Conservation (phyloP, 176 grass and related monocot species). For the Musa acuminata region DNA sequence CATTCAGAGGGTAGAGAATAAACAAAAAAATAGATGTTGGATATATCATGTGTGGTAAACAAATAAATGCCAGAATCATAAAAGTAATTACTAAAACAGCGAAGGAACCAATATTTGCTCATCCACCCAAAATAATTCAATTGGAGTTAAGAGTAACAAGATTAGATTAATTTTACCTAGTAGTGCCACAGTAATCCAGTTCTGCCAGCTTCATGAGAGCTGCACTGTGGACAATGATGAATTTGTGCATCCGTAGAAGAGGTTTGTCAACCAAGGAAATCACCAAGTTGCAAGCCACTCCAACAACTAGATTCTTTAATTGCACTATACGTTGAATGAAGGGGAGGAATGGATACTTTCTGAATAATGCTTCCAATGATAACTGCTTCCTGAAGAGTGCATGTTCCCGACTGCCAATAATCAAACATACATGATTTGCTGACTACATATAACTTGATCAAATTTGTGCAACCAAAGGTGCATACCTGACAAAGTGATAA, state of each 20-base stretch:
- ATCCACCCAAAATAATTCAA: not conserved
- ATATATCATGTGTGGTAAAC: not conserved
- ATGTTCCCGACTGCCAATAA: slow-evolving; percentile 51
- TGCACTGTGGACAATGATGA: slow-evolving; percentile 38
- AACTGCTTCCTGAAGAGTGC: slow-evolving; percentile 81
- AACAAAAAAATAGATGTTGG: not conserved
- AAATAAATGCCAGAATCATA: not conserved
- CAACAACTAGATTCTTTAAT: not conserved
- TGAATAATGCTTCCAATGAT: slow-evolving; percentile 88
- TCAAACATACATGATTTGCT: not conserved
- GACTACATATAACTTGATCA: not conserved
- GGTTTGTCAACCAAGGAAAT: not conserved
- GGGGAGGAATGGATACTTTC: slow-evolving; percentile 78
- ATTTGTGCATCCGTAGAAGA: not conserved
- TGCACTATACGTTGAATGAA: slow-evolving; percentile 63
- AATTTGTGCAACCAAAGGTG: not conserved
- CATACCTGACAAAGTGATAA: slow-evolving; percentile 84
- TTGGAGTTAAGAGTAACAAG: not conserved
- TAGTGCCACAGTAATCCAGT: slow-evolving; percentile 91
- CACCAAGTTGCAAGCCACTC: not conserved
- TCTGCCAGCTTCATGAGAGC: slow-evolving; percentile 83
- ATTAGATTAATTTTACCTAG: slow-evolving; percentile 41
- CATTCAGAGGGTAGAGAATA: not conserved
- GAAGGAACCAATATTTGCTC: not conserved
- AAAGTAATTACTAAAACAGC: not conserved